These are phyloP conservation scores for Marasmius sp. DNA, from an alignment of 1,284 basidiomycete species.

Conservation along the genomic window DNA sequence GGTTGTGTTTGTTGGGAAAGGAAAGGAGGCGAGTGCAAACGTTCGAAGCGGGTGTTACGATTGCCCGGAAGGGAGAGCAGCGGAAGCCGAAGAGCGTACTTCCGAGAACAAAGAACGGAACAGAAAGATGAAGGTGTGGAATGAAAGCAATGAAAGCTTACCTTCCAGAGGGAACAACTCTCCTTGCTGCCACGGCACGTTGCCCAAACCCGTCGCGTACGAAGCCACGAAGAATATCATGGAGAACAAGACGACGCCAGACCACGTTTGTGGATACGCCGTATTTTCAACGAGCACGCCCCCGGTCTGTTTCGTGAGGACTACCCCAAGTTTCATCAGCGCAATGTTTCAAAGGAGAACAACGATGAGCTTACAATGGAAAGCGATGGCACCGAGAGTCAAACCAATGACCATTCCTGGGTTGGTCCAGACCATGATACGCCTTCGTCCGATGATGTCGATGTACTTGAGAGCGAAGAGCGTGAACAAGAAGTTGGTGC, in stretches of 20 bases:
- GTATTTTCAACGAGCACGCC: conserved; percentile 66
- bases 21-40: neutral
- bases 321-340: conserved; percentile 32
- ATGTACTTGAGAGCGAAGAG: conserved; percentile 81
- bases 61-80: too few species aligned
- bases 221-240: conserved; percentile 85
- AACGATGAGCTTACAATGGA: conserved; percentile 58
- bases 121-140: neutral
- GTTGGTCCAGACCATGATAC: conserved; percentile 75
- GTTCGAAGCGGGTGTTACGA: too few species aligned
- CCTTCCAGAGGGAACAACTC: conserved; percentile 79
- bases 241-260: conserved; percentile 68
- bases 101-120: too few species aligned
- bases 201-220: conserved; percentile 76
- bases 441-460: conserved; percentile 75
- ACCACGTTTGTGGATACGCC: conserved; percentile 64
- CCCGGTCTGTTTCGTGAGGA: conserved; percentile 65
- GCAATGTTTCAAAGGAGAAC: neutral
- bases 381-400: conserved; percentile 69
- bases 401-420: conserved; percentile 80
- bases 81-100: too few species aligned
- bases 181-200: conserved; percentile 88
- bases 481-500: conserved; percentile 83
- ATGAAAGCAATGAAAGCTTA: conserved; percentile 21
- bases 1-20: neutral